These are phyloP conservation scores for Camellia granthamiana DNA, from an alignment of 148 eudicot species.

Conservation along the genomic window DNA sequence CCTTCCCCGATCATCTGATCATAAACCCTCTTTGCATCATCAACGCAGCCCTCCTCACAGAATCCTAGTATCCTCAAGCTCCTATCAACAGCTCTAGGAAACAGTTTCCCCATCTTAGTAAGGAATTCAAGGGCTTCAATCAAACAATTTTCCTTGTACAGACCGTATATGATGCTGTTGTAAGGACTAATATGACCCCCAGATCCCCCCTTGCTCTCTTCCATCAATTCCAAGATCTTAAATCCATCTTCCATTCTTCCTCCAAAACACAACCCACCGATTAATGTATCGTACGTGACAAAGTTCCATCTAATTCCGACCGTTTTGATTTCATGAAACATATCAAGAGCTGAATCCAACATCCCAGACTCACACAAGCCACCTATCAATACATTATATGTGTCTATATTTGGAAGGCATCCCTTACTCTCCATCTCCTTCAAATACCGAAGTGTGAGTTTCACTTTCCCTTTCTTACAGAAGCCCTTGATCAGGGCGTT, in stretches of 20 bases:
- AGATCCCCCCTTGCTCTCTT: constrained; percentile 48
- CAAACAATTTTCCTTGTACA: constrained; percentile 47
- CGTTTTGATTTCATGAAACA: constrained; percentile 76
- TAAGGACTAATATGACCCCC: constrained; percentile 61
- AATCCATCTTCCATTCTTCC: constrained; percentile 60
- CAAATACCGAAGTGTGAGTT: constrained; percentile 49
- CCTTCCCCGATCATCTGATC: constrained; percentile 64
- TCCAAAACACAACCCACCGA: constrained; percentile 57
- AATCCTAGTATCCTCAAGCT: constrained; percentile 49
- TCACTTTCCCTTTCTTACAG: constrained; percentile 55
- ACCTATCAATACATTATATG: constrained; percentile 63
- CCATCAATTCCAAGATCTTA: constrained; percentile 68
- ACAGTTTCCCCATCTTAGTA: constrained; percentile 52
- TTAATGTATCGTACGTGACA: constrained; percentile 57
- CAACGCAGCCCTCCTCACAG: constrained; percentile 43
- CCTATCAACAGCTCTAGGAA: constrained; percentile 74
- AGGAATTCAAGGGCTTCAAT: constrained; percentile 59
- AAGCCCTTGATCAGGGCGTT: constrained; percentile 79
- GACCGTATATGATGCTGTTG: constrained; percentile 67
- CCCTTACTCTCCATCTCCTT: constrained; percentile 94
- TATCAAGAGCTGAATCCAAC: constrained; percentile 66
- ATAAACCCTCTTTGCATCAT: constrained; percentile 51
- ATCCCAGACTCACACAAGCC: constrained; percentile 62
- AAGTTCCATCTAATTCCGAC: constrained; percentile 62
- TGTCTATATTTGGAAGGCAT: constrained; percentile 70